phyloP scores from a whole-genome alignment of 257 asterid genomes.

The Petunia axillaris region DNA sequence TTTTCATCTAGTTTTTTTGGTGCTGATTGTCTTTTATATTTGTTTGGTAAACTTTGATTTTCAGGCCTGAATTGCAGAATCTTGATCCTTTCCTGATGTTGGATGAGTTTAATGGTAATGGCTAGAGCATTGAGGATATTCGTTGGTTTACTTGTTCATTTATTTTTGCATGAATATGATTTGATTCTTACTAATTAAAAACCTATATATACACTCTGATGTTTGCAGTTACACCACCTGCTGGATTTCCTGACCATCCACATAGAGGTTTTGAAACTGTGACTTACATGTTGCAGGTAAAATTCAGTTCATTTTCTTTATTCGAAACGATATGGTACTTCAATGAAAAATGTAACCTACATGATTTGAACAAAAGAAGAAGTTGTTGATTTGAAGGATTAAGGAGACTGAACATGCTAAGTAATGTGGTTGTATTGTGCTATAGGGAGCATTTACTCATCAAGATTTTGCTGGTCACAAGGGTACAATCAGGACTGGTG shows the following conservation, averaged over 20 bases:
- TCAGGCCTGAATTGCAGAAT: constrained; percentile 78
- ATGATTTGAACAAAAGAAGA: neutral
- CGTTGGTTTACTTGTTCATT: neutral
- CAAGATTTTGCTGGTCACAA: constrained; percentile 90
- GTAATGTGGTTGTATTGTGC: neutral
- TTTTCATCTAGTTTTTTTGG: neutral
- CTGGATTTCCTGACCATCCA: constrained; percentile 98
- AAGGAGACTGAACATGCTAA: neutral
- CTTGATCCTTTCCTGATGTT: constrained; percentile 92
- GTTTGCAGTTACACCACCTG: constrained; percentile 79
- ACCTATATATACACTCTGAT: neutral
- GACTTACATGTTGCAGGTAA: constrained; percentile 79
- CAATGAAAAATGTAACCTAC: no score
- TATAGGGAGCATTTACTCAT: constrained; percentile 82
- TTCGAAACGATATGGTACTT: no score
- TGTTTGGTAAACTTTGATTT: constrained; percentile 23
- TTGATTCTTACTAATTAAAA: neutral
- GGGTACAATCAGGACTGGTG: constrained; percentile 82
- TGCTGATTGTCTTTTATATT: neutral
- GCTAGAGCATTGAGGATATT: neutral
- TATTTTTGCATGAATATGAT: neutral
- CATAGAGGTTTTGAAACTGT: constrained; percentile 98
- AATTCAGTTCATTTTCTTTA: neutral
- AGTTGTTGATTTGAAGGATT: neutral
- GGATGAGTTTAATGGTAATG: constrained; percentile 76